Percentiles rank a stretch among this genome's conserved stretches.
Conservation (phyloP, 441 rosid species). For the Eutrema salsugineum region DNA sequence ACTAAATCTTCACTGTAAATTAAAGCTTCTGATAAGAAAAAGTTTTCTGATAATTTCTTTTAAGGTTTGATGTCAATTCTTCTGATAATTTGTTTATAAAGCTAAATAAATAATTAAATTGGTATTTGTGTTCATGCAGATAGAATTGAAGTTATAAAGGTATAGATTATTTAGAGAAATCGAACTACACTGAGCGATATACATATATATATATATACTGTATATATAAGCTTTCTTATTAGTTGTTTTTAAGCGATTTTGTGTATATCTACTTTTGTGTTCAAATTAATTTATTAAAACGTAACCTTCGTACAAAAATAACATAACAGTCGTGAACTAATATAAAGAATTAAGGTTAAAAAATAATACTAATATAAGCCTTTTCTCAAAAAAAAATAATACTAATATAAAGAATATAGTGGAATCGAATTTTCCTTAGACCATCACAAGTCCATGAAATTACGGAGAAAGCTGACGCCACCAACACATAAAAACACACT, state of each 20-base stretch:
- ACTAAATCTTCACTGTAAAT: neutral
- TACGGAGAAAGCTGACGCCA: constrained; percentile 17
- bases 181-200: neutral
- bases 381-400: too few relatives aligned
- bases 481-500: constrained; percentile 9
- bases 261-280: too few relatives aligned
- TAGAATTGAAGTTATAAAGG: neutral
- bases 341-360: too few relatives aligned
- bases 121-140: too few relatives aligned
- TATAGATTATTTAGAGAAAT: neutral
- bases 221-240: too few relatives aligned
- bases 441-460: constrained; percentile 6
- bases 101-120: neutral
- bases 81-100: neutral
- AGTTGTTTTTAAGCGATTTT: too few relatives aligned
- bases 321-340: neutral
- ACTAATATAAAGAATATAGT: neutral
- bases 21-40: neutral
- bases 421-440: neutral
- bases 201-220: too few relatives aligned
- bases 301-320: too few relatives aligned
- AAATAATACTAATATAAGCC: too few relatives aligned
- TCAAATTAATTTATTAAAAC: too few relatives aligned
- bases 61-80: too few relatives aligned
- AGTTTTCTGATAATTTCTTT: too few relatives aligned